phyloP scores from a whole-genome alignment of 352 stramenopile species.

The Phytophthora meadii region DNA sequence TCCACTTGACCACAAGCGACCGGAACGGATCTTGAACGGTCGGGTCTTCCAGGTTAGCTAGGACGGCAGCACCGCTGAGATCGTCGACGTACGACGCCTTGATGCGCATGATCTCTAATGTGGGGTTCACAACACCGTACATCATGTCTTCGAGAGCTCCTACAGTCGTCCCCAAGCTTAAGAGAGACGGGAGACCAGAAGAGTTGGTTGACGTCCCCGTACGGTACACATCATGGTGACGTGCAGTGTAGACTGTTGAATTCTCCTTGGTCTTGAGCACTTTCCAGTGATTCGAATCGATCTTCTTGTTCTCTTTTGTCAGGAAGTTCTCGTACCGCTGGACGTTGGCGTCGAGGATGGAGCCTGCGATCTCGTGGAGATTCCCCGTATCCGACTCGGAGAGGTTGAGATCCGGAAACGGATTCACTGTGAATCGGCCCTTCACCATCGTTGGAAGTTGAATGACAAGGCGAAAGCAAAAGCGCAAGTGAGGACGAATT shows the following conservation, averaged over 20 bases:
- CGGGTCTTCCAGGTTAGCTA: constrained; percentile 36
- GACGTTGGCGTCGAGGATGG: constrained; percentile 33
- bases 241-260: constrained; percentile 40
- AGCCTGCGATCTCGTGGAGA: constrained; percentile 32
- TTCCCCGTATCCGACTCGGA: constrained; percentile 25
- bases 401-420: constrained; percentile 37
- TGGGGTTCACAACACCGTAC: constrained; percentile 42
- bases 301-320: constrained; percentile 39
- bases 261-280: constrained; percentile 40
- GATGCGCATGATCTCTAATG: constrained; percentile 44
- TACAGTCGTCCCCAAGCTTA: constrained; percentile 33
- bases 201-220: constrained; percentile 6
- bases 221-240: constrained; percentile 29
- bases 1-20: constrained; percentile 47
- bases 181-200: constrained; percentile 25
- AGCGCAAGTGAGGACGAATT: too few species aligned
- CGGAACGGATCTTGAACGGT: constrained; percentile 28
- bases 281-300: constrained; percentile 40
- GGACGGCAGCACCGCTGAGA: too few species aligned
- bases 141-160: constrained; percentile 46
- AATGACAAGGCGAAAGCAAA: too few species aligned
- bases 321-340: constrained; percentile 39
- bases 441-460: too few species aligned
- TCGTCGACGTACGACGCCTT: constrained; percentile 46
- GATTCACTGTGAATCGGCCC: too few species aligned